These are phyloP conservation scores for Prunus dulcis DNA, from an alignment of 306 rosid genomes.

Conservation along the genomic window DNA sequence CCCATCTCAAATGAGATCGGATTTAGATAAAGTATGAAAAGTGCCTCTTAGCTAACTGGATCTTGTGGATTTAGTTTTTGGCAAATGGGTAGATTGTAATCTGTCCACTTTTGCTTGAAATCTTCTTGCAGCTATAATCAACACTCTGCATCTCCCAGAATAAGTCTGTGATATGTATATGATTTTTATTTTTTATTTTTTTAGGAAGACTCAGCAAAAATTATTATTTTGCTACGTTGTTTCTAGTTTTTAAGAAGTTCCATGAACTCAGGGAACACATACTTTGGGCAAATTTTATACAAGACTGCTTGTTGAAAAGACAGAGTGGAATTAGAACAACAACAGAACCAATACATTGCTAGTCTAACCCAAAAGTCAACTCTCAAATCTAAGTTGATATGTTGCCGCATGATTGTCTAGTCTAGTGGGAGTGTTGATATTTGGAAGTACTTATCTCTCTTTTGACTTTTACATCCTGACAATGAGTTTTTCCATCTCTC, in stretches of 20 bases:
- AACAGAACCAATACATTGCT: background rate
- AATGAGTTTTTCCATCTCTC: slow-evolving; percentile 8
- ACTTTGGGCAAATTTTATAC: background rate
- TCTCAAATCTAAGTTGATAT: background rate
- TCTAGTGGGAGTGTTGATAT: slow-evolving; percentile 3
- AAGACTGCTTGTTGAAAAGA: background rate
- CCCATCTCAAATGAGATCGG: slow-evolving; percentile 40
- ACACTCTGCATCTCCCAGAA: background rate
- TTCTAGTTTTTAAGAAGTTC: background rate
- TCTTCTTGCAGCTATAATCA: background rate
- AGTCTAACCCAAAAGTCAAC: background rate
- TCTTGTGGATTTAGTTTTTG: slow-evolving; percentile 19
- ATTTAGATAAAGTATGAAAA: background rate
- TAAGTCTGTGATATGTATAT: background rate
- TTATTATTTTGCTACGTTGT: background rate
- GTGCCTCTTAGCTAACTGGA: slow-evolving; percentile 8
- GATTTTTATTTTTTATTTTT: too few species aligned
- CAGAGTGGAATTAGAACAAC: background rate
- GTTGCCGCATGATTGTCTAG: background rate
- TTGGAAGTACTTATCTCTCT: background rate
- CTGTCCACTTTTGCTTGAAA: background rate
- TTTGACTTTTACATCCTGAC: slow-evolving; percentile 14
- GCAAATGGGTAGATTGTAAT: background rate
- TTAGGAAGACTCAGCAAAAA: background rate
- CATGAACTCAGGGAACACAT: background rate